A percentile compares a stretch with the other conserved stretches of the same genome.
These are phyloP conservation scores for Cutaneotrichosporon cyanovorans DNA, from an alignment of 1,284 basidiomycete species.

Conservation along the genomic window DNA sequence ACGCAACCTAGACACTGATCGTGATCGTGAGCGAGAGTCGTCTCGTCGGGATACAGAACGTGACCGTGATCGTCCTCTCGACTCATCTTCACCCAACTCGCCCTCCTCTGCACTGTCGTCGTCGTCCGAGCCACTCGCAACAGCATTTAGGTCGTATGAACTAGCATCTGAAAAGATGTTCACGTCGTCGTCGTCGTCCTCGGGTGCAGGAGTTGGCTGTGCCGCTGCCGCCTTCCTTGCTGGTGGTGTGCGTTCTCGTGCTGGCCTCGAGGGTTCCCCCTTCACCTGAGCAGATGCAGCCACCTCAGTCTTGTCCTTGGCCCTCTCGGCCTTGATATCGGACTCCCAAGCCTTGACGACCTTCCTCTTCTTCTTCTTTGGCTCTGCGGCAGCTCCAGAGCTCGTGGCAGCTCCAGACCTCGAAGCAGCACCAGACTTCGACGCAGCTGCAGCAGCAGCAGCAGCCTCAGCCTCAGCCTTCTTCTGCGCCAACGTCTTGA, in stretches of 20 bases:
- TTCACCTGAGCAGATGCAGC: background rate
- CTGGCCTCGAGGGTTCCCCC: too few relatives aligned
- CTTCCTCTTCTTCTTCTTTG: conserved; percentile 1
- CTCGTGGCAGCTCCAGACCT: too few relatives aligned
- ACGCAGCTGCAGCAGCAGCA: background rate
- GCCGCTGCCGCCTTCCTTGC: conserved; percentile 2
- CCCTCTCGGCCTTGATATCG: conserved; percentile 16
- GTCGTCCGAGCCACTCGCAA: conserved; percentile 28
- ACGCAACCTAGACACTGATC: too few relatives aligned
- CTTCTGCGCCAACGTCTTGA: conserved; percentile 36
- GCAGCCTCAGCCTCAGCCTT: conserved; percentile 19
- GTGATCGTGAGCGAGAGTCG: background rate
- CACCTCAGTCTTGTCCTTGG: conserved; percentile 2
- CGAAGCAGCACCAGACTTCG: too few relatives aligned
- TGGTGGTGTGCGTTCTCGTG: background rate
- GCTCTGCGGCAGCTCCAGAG: background rate
- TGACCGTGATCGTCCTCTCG: background rate
- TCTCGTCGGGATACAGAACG: background rate
- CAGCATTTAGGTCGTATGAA: conserved; percentile 63
- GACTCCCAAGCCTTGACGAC: background rate
- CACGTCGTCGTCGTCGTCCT: conserved; percentile 50
- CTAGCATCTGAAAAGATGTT: conserved; percentile 77
- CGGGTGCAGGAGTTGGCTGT: conserved; percentile 6
- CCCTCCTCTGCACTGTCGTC: conserved; percentile 16
- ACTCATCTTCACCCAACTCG: conserved; percentile 1